Conservation (phyloP, 1,284 basidiomycete species). For the Tilletia setariae region DNA sequence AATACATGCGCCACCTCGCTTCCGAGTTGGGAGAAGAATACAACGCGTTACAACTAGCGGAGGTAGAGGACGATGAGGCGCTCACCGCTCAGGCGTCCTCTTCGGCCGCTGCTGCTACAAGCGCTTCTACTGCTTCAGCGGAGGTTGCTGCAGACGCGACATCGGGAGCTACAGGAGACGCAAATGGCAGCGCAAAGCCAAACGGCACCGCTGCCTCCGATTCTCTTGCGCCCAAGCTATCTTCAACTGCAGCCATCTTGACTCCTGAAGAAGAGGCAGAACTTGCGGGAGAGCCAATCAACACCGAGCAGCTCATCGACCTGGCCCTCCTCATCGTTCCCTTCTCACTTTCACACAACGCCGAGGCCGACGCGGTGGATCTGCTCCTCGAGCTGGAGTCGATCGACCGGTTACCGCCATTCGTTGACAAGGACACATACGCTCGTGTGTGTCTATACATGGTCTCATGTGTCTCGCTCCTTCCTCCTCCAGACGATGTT, state of each 20-base stretch:
- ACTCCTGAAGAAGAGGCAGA: conserved; percentile 12
- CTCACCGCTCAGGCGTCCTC: background rate
- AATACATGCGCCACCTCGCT: conserved; percentile 95
- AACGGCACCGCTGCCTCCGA: background rate
- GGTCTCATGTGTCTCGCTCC: conserved; percentile 85
- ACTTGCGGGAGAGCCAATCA: conserved; percentile 1
- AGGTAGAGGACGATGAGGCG: conserved; percentile 31
- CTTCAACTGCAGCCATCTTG: conserved; percentile 5
- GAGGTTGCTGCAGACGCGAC: background rate
- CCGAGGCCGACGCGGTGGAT: conserved; percentile 97
- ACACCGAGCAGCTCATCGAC: conserved; percentile 65
- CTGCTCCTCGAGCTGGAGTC: conserved; percentile 91
- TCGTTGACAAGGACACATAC: conserved; percentile 71
- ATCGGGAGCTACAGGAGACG: background rate
- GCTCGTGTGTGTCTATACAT: conserved; percentile 95
- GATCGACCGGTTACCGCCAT: conserved; percentile 62
- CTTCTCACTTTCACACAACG: conserved; percentile 91
- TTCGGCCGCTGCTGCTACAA: background rate
- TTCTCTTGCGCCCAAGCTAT: conserved; percentile 1
- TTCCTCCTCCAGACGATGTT: conserved; percentile 89
- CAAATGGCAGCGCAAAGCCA: background rate
- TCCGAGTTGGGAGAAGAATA: conserved; percentile 96
- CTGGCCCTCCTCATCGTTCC: conserved; percentile 82
- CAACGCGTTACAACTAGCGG: conserved; percentile 56
- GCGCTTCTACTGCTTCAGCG: background rate